A percentile compares a stretch with the other conserved stretches of the same genome.
These are phyloP conservation scores for Leucaena leucocephala DNA, from an alignment of 306 rosid genomes.

Conservation along the genomic window DNA sequence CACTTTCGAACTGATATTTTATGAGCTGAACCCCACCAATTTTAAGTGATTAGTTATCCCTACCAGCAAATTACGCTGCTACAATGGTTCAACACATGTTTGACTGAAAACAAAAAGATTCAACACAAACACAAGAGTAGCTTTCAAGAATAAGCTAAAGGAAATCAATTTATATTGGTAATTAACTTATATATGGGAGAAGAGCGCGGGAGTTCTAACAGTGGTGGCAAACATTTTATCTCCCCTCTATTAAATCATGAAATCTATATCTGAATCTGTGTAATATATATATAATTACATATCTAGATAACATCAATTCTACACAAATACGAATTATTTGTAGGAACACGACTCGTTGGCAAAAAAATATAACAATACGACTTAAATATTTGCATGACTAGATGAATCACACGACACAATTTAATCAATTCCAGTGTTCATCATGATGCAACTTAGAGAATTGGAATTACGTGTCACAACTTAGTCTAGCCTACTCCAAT, in stretches of 20 bases:
- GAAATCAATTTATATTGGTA: background rate
- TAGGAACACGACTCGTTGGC: no score
- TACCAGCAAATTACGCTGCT: background rate
- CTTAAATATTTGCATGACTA: background rate
- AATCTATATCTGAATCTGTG: background rate
- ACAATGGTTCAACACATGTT: background rate
- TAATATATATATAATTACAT: background rate
- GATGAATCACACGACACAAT: background rate
- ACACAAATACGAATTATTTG: no score
- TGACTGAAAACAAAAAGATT: background rate
- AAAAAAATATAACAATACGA: background rate
- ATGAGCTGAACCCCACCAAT: background rate
- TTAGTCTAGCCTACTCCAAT: background rate
- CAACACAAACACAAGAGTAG: background rate
- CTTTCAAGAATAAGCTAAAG: background rate
- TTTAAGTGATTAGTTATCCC: background rate
- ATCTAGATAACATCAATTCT: background rate
- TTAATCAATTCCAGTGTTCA: background rate
- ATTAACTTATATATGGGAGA: background rate
- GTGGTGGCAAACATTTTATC: background rate
- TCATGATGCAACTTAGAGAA: background rate
- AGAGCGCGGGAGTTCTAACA: background rate
- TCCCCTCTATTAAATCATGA: background rate
- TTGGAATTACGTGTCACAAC: background rate
- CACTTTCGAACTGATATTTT: constrained; percentile 17